phyloP scores from a whole-genome alignment of 2,329 filamentous ascomycete species.

The Aspergillus hiratsukae region DNA sequence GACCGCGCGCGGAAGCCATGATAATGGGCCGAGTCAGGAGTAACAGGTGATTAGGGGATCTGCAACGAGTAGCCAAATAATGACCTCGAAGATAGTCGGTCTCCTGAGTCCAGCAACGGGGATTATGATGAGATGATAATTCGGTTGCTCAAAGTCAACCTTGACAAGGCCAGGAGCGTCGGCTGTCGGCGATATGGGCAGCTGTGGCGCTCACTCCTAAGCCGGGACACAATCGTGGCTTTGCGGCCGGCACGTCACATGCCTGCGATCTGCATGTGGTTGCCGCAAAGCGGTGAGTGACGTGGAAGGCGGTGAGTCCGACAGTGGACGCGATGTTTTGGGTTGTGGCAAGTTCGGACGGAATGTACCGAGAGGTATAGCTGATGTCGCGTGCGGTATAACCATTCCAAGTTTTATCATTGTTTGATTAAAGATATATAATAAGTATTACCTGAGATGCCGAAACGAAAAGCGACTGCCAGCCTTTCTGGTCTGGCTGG shows the following conservation, averaged over 20 bases:
- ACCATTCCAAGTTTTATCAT: neutral
- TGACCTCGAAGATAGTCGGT: neutral
- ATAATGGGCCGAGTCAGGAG: slow-evolving; percentile 9
- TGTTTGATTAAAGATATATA: neutral
- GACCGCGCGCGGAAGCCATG: slow-evolving; percentile 42
- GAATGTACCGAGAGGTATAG: neutral
- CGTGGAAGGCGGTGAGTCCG: slow-evolving; percentile 1
- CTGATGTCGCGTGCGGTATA: neutral
- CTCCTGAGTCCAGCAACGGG: slow-evolving; percentile 7
- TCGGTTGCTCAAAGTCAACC: neutral
- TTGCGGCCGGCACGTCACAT: slow-evolving; percentile 17
- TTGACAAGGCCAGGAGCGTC: neutral
- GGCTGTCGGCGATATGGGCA: slow-evolving; percentile 10
- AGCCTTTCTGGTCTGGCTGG: slow-evolving; percentile 45
- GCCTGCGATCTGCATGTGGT: slow-evolving; percentile 17
- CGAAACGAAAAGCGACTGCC: slow-evolving; percentile 38
- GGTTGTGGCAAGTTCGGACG: neutral
- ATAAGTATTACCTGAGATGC: slow-evolving; percentile 23
- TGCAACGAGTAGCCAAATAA: neutral
- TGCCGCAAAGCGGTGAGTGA: neutral
- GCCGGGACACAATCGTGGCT: slow-evolving; percentile 11
- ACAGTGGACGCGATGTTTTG: neutral
- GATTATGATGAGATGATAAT: slow-evolving; percentile 3
- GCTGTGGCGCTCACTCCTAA: slow-evolving; percentile 15
- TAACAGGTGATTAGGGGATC: slow-evolving; percentile 1